These are phyloP conservation scores for Trichosporon sp. DNA, from an alignment of 1,284 basidiomycete genomes.

Conservation along the genomic window DNA sequence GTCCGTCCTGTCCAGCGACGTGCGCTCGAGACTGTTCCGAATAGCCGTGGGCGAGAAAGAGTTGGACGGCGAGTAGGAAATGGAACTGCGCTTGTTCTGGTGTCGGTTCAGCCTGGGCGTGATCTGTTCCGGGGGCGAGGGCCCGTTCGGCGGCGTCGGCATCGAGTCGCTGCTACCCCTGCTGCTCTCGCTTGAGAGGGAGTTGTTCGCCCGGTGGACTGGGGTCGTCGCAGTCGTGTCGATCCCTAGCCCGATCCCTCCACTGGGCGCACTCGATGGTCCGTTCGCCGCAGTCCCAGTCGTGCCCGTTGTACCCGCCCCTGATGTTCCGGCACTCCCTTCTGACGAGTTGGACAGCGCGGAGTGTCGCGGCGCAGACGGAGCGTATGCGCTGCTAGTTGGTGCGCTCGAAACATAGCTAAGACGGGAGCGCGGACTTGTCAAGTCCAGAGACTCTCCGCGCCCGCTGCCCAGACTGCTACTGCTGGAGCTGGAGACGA, in stretches of 20 bases:
- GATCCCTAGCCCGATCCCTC: not conserved
- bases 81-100: not conserved
- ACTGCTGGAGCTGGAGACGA: not conserved
- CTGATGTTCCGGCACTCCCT: too few species aligned
- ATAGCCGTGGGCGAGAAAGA: not conserved
- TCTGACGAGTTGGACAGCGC: too few species aligned
- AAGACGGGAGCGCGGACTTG: not conserved
- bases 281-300: not conserved
- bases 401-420: not conserved
- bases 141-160: slow-evolving; percentile 2
- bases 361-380: too few species aligned
- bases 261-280: too few species aligned
- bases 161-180: not conserved
- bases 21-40: not conserved
- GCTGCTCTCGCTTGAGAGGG: not conserved
- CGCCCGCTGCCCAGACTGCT: not conserved
- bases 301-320: too few species aligned
- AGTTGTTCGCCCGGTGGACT: not conserved
- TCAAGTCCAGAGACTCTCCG: not conserved
- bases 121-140: not conserved
- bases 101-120: not conserved
- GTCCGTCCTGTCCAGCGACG: not conserved
- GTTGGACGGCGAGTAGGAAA: not conserved
- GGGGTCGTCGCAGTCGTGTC: too few species aligned
- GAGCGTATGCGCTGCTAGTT: too few species aligned